A percentile compares a stretch with the other conserved stretches of the same genome.
Evolutionary conservation across 352 stramenopile species (phyloP).

Genomic region (Phytophthora melonis): DNA sequence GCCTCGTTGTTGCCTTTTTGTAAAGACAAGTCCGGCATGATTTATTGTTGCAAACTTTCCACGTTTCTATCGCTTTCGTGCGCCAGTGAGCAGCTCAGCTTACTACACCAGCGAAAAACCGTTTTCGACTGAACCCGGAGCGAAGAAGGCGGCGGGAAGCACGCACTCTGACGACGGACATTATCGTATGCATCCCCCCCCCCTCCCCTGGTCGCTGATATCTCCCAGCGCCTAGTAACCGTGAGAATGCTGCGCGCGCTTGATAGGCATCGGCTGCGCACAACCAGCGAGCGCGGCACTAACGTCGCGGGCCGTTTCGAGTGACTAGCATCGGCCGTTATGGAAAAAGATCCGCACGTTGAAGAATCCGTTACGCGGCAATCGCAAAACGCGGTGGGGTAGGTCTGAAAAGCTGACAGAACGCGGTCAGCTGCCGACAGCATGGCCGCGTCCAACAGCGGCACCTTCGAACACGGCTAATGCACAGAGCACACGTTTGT

Average conservation of each 20-base stretch:
- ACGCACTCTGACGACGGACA: constrained; percentile 9
- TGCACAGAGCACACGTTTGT: too few relatives aligned
- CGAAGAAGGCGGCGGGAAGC: constrained; percentile 14
- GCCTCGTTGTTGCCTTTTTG: constrained; percentile 9
- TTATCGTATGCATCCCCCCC: constrained; percentile 2
- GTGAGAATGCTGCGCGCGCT: neutral
- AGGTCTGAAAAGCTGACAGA: neutral
- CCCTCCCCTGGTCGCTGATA: constrained; percentile 8
- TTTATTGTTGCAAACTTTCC: constrained; percentile 37
- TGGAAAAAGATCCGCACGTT: constrained; percentile 24
- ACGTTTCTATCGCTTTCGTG: constrained; percentile 29
- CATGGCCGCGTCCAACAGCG: too few relatives aligned
- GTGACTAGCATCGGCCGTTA: constrained; percentile 26
- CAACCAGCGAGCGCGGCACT: neutral
- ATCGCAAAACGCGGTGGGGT: neutral
- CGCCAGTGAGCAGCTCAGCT: neutral
- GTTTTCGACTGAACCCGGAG: constrained; percentile 20
- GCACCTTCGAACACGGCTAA: too few relatives aligned
- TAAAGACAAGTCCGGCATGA: constrained; percentile 35
- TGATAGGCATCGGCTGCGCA: constrained; percentile 26
- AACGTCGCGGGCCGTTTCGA: constrained; percentile 17
- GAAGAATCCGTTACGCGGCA: neutral
- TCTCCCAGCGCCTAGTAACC: constrained; percentile 20
- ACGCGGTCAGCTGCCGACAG: neutral
- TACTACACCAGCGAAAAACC: constrained; percentile 18